Evolutionary conservation across 176 grass and related monocot species (phyloP), one percentile per base, ranked within the genome.

Genomic region (Microstegium vimineum): DNA sequence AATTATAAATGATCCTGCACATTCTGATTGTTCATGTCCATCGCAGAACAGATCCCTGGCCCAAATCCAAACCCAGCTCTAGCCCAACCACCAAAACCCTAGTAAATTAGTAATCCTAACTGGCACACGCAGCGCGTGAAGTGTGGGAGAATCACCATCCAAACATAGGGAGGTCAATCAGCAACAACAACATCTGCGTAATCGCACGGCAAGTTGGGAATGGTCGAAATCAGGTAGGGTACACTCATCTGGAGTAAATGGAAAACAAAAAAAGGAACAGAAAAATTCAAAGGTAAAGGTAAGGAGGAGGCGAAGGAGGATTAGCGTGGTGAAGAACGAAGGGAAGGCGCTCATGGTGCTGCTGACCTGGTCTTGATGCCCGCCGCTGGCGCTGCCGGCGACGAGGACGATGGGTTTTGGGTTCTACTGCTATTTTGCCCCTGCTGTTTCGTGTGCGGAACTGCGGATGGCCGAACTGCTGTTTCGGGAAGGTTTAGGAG

Each of bases 341-440:
- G 35, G 65, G 14, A 40, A 27, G 27, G 54, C 47, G 23, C 47
- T 54, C 49, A 65, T 60, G 8, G 45, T 47, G 60, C 20, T 33
- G 34, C n/a, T n/a, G 52, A 56, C 52, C 49, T 46, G 46, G 15
- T 46, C 11, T n/a, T 22, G 16, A 34, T 52, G 71, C n/a, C 72
- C 18, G 47, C 49, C 83, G 76, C 57, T 75, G 18, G 31, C 66
- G 27, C 75, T 84, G 56, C 77, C 10, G 85, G 70, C 66, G 34
- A 38, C 40, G 16, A 45, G 34, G 85, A 73, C 82, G 73, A 45
- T 18, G 36, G 42, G 36, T 4, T 63, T 3, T 11, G 49, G 49
- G 49, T 52, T 52, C 49, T 52, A 8, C 47, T 20, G 3, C 18
- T 52, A 20, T 52, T 52, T 22, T 52, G 17, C 18, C 6, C 17